A percentile compares a stretch with the other conserved stretches of the same genome.
These are phyloP conservation scores for Phytophthora pisi DNA, from an alignment of 352 stramenopile species.

Conservation along the genomic window DNA sequence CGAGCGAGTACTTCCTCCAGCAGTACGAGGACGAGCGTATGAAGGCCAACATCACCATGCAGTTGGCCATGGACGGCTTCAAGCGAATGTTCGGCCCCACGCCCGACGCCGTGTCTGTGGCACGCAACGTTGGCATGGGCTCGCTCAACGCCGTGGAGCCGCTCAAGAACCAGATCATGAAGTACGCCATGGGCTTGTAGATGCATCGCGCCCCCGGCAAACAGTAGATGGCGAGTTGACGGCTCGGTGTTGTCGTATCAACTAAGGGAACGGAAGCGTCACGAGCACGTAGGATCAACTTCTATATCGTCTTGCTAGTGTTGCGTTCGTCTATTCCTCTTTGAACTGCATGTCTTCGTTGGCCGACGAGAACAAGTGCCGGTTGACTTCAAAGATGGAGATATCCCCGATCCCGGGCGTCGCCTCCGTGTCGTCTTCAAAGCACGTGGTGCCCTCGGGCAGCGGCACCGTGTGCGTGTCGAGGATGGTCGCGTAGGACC, in stretches of 20 bases:
- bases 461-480: conserved; percentile 75
- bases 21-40: conserved; percentile 90
- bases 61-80: conserved; percentile 88
- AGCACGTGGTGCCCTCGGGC: conserved; percentile 40
- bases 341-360: conserved; percentile 25
- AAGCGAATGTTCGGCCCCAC: conserved; percentile 87
- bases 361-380: conserved; percentile 49
- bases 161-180: conserved; percentile 91
- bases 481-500: conserved; percentile 83
- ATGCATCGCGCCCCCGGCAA: conserved; percentile 12
- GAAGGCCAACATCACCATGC: conserved; percentile 84
- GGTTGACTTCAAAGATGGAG: conserved; percentile 75
- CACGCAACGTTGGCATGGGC: conserved; percentile 87
- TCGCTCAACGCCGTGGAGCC: conserved; percentile 86
- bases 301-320: conserved; percentile 21
- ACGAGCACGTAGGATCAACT: conserved; percentile 28
- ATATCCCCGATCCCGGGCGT: conserved; percentile 83
- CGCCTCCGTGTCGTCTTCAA: conserved; percentile 54
- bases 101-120: conserved; percentile 71
- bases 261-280: conserved; percentile 21
- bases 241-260: conserved; percentile 12
- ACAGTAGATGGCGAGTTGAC: conserved; percentile 19
- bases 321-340: conserved; percentile 22
- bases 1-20: conserved; percentile 74
- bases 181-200: conserved; percentile 89